Percentiles rank a stretch among this genome's conserved stretches.
Evolutionary conservation across 768 basidiomycete species (phyloP).

Genomic region (Leccinellum rugosiceps): DNA sequence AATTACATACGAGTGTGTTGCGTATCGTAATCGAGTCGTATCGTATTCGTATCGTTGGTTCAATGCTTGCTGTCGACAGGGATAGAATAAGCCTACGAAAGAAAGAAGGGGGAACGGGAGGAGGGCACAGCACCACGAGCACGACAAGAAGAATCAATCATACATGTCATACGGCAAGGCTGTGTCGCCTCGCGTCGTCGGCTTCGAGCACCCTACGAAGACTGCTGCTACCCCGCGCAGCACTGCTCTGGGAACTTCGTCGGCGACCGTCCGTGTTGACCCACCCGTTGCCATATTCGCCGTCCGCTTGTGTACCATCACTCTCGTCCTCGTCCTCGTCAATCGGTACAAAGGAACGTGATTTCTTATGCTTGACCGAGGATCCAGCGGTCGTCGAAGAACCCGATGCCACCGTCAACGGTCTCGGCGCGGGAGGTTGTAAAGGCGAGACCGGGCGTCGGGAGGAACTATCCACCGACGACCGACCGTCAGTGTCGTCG

Average conservation of each 20-base stretch:
- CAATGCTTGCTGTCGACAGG: conserved; percentile 27
- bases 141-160: conserved; percentile 16
- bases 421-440: conserved; percentile 33
- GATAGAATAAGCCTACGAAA: conserved; percentile 34
- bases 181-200: conserved; percentile 61
- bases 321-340: conserved; percentile 55
- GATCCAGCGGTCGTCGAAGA: conserved; percentile 24
- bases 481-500: conserved; percentile 39
- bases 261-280: conserved; percentile 56
- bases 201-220: conserved; percentile 37
- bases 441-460: conserved; percentile 33
- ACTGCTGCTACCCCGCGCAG: conserved; percentile 20
- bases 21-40: conserved; percentile 27
- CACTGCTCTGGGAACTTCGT: conserved; percentile 33
- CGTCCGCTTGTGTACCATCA: conserved; percentile 71
- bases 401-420: conserved; percentile 36
- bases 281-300: conserved; percentile 57
- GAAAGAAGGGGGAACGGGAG: conserved; percentile 4
- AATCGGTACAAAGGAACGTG: conserved; percentile 42
- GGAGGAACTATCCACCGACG: conserved; percentile 34
- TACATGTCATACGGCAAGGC: conserved; percentile 55
- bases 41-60: conserved; percentile 10
- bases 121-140: conserved; percentile 3
- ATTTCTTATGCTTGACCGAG: conserved; percentile 50
- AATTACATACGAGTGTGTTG: conserved; percentile 26